Base-by-base conservation (phyloP, 768 basidiomycete species). In the Mycena pura region DNA sequence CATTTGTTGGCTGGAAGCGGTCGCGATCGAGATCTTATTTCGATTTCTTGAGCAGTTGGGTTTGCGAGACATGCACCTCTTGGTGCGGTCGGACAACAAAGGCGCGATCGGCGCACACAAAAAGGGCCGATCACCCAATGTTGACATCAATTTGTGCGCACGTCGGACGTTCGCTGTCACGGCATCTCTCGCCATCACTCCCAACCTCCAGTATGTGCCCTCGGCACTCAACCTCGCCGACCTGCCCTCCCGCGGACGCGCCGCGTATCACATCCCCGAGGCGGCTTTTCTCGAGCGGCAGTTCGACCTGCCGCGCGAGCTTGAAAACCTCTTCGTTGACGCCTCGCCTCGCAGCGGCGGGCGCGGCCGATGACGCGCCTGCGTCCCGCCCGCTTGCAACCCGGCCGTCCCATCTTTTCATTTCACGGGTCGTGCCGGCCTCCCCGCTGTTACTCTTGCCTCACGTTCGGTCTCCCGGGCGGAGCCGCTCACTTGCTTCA, bases 1-100 rank as follows among this genome's bases (percentile, higher is more conserved):
- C 55, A 74, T 74, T 17, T 68, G 73, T 15, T 74, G 73, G 73
- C 65, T 68, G 5, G 70, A 71, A 36, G 47, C 60, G 0, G 40
- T 70, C 0, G 70, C 62, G 4, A 50, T 53, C 36, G 50, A 54
- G 22, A 10, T 60, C 1, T 11, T 54, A 3, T 47, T 28, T 14
- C 24, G 29, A 7, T 22, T 68, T 6, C 45, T 67, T 2, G 53
- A 44, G 10, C 47, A 51, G 13, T 28, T 57, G 2, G 57, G 64
- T 24, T 65, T 67, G 4, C 15, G 51, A 1, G 69, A 68, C 17
- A 32, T 48, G 19, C 62, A 69, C 22, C 11, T 31, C 11, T 31
- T 15, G 2, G 31, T 54, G 1, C 51, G 41, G 24, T 54, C 51
- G 0, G 59, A 60, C 25, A 60, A 60, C 51, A 51, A 60, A 11